Conservation (phyloP, 768 basidiomycete genomes). For the Termitomyces sp. region DNA sequence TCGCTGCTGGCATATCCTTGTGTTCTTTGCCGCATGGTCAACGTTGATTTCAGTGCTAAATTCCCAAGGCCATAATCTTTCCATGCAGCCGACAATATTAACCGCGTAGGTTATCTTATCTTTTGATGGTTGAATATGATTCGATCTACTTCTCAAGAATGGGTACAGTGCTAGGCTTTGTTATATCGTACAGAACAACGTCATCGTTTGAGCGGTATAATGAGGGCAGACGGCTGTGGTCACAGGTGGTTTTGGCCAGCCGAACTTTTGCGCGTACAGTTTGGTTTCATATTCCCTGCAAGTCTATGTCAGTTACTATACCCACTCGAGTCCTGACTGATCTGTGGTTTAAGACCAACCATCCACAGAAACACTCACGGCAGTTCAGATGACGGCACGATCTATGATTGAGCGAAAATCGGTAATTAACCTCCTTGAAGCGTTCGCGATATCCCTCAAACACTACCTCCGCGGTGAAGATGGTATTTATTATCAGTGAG, state of each 20-base stretch:
- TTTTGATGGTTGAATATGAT: slow-evolving; percentile 4
- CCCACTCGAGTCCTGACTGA: not conserved
- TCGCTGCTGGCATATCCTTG: slow-evolving; percentile 62
- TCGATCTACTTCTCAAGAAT: slow-evolving; percentile 20
- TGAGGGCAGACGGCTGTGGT: slow-evolving; percentile 65
- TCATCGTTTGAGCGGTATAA: slow-evolving; percentile 75
- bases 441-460: slow-evolving; percentile 59
- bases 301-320: slow-evolving; percentile 4
- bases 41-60: slow-evolving; percentile 51
- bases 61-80: slow-evolving; percentile 33
- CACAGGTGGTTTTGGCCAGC: slow-evolving; percentile 52
- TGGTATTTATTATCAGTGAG: slow-evolving; percentile 40
- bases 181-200: slow-evolving; percentile 67
- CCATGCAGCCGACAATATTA: slow-evolving; percentile 48
- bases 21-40: slow-evolving; percentile 62
- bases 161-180: slow-evolving; percentile 70
- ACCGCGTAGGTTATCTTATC: slow-evolving; percentile 51
- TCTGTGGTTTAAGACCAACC: slow-evolving; percentile 15
- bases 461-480: slow-evolving; percentile 64
- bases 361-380: slow-evolving; percentile 13
- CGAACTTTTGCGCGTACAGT: slow-evolving; percentile 55
- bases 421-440: slow-evolving; percentile 60
- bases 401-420: slow-evolving; percentile 64
- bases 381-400: slow-evolving; percentile 33
- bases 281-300: slow-evolving; percentile 67